A percentile compares a stretch with the other conserved stretches of the same genome.
phyloP scores from a whole-genome alignment of 345 rosid species.

The Populus simonii region DNA sequence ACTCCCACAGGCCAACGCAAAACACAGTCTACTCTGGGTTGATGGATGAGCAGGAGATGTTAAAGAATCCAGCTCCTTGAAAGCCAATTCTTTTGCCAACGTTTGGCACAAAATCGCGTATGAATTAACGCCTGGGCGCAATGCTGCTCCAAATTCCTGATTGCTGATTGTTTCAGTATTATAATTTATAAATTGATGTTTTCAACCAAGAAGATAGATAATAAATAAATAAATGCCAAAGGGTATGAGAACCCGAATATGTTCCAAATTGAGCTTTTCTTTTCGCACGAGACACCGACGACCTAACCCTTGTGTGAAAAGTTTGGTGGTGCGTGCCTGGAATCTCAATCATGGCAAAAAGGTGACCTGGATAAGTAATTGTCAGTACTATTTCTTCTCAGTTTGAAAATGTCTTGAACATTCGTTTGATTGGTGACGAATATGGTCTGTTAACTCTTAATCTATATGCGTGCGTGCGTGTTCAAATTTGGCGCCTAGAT shows the following conservation, averaged over 20 bases:
- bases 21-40: not conserved
- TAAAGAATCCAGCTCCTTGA: not conserved
- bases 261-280: not conserved
- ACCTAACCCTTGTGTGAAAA: not conserved
- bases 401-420: not conserved
- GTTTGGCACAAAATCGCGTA: not conserved
- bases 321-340: not conserved
- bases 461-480: not conserved
- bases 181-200: not conserved
- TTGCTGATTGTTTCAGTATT: not conserved
- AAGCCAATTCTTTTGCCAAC: not conserved
- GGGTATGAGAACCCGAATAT: not conserved
- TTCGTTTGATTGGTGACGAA: not conserved
- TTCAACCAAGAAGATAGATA: not conserved
- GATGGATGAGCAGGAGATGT: not conserved
- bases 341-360: not conserved
- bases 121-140: not conserved
- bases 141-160: not conserved
- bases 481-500: not conserved
- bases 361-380: not conserved
- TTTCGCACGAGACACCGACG: not conserved
- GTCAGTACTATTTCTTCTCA: not conserved
- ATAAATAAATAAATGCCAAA: not conserved
- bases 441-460: not conserved
- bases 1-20: not conserved